Evolutionary conservation across 129 eudicot genomes (phyloP).

Genomic region (Helichrysum umbraculigerum): DNA sequence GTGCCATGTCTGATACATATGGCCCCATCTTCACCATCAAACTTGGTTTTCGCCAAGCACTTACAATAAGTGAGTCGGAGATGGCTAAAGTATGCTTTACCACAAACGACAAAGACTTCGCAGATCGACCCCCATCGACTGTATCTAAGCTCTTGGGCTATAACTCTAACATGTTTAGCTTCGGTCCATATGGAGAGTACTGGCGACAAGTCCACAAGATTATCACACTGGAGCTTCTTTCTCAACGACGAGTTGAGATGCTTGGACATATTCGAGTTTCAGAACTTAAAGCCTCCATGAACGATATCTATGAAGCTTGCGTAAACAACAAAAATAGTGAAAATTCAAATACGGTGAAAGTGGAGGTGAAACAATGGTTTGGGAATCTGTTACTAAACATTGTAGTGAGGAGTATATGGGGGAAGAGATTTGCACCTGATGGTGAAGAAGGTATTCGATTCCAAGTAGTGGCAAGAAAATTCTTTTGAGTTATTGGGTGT

Average conservation of each 20-base stretch:
- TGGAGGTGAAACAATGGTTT: constrained; percentile 24
- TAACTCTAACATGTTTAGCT: constrained; percentile 27
- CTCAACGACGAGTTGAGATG: constrained; percentile 22
- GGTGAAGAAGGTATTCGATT: constrained; percentile 12
- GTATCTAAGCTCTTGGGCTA: constrained; percentile 33
- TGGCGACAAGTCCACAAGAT: constrained; percentile 34
- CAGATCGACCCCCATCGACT: constrained; percentile 21
- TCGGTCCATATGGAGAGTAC: constrained; percentile 31
- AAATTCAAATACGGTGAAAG: background rate
- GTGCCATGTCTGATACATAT: constrained; percentile 31
- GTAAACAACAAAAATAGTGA: background rate
- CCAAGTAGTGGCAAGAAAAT: background rate
- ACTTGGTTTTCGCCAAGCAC: constrained; percentile 27
- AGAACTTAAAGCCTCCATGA: constrained; percentile 23
- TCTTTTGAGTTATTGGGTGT: constrained; percentile 28
- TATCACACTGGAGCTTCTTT: constrained; percentile 17
- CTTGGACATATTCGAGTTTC: constrained; percentile 14
- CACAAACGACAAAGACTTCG: constrained; percentile 27
- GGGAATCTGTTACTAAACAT: constrained; percentile 5
- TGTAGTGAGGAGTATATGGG: background rate
- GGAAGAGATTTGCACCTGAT: background rate
- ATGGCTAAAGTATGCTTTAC: constrained; percentile 31
- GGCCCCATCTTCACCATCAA: constrained; percentile 40
- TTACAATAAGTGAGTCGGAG: constrained; percentile 28
- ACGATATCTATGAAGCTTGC: constrained; percentile 23